phyloP scores from a whole-genome alignment of 2,329 filamentous ascomycete species.

The Talaromyces sp. region DNA sequence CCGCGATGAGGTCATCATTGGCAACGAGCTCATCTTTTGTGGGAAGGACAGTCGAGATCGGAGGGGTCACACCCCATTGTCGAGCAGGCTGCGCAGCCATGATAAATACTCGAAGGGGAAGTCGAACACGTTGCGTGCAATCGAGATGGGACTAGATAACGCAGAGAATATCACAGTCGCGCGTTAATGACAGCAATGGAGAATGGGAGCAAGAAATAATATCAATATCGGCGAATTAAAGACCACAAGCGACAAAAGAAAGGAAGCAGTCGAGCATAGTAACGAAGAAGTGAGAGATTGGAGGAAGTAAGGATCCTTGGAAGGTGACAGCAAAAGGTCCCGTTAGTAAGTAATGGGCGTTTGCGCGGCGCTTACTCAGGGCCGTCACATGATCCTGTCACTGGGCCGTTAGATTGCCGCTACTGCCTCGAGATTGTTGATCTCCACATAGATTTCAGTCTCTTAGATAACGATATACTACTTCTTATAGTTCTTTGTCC shows the following conservation, averaged over 20 bases:
- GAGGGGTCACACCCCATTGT: slow-evolving; percentile 76
- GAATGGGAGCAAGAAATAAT: neutral
- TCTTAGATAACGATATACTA: too few species aligned
- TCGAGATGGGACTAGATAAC: slow-evolving; percentile 23
- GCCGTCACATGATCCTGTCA: slow-evolving; percentile 18
- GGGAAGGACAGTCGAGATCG: slow-evolving; percentile 77
- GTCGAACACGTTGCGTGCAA: slow-evolving; percentile 3
- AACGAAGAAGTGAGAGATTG: neutral
- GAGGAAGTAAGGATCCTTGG: slow-evolving; percentile 1
- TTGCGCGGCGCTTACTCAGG: slow-evolving; percentile 24
- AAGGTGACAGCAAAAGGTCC: slow-evolving; percentile 11
- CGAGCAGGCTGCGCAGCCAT: slow-evolving; percentile 44
- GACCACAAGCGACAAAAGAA: slow-evolving; percentile 6
- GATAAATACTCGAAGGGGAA: neutral
- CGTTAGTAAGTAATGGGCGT: slow-evolving; percentile 16
- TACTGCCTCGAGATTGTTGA: neutral
- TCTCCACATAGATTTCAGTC: too few species aligned
- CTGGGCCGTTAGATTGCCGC: too few species aligned
- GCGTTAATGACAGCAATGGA: neutral
- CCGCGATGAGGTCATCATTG: slow-evolving; percentile 77
- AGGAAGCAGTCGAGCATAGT: neutral
- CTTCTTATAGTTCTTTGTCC: neutral
- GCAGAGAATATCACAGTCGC: slow-evolving; percentile 6
- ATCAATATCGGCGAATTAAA: neutral
- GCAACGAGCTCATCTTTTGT: slow-evolving; percentile 75